Evolutionary conservation across 1,284 basidiomycete genomes (phyloP), one percentile per base, ranked within the genome.

Genomic region (Puccinia coronata): DNA sequence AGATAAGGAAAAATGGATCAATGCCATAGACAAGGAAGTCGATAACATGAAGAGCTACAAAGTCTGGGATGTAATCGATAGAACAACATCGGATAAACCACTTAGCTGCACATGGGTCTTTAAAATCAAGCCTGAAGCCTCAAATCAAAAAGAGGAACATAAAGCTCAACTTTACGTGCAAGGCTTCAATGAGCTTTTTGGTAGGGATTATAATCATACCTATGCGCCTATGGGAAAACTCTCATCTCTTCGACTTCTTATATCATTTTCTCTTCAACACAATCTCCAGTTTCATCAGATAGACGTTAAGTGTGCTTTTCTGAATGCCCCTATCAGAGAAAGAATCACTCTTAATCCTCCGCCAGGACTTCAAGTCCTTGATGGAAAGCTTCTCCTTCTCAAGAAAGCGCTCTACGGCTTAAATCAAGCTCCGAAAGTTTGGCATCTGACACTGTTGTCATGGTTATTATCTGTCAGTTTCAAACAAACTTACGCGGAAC

Each of bases 121-220:
- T 82, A 83, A 82, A 0, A 84, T 83, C 75, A 89, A 89, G 76
- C 82, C 82, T 18, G 84, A 88, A 36, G 83, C 83, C 2, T 43
- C 85, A 8, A 86, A 88, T 0, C 74, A 84, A 0, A 76, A 87
- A 1, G 55, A 82, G 14, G 81, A 83, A 23, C 84, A 85, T 80
- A 89, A 89, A 74, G 88, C 87, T 0, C 77, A 84, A 0, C 84
- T 89, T 0, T 87, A 88, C 0, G 88, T 87, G 0, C 84, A 86
- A 61, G 89, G 88, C 1, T 89, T 87, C 84, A 84, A 84, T 0
- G 89, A 90, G 82, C 81, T 84, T 0, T 83, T 84, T 2, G 87
- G 88, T 0, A 63, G 87, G 0, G 87, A 89, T 82, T 89, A 87
- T 82, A 85, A 86, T 28, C 84, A 88, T 47, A 88, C 87, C 0